These are phyloP conservation scores for Apophysomyces elegans DNA, from an alignment of 371 early-diverging fungal species.

Conservation along the genomic window DNA sequence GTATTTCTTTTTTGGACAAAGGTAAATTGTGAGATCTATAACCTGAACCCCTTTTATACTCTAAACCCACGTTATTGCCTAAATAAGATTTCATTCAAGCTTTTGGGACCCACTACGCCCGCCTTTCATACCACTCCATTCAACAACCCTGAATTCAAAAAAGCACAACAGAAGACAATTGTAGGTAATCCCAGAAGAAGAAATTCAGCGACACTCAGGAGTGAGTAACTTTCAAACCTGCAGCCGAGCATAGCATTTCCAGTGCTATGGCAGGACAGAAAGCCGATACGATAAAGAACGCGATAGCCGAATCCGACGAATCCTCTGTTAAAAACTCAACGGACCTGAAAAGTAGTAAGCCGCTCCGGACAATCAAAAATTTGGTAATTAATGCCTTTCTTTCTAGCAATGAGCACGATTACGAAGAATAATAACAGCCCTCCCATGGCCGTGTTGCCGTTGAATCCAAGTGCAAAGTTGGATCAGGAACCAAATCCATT, in stretches of 20 bases:
- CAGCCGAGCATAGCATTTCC: slow-evolving; percentile 1
- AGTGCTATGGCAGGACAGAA: slow-evolving; percentile 8
- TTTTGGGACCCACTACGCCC: neutral
- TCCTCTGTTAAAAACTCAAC: slow-evolving; percentile 9
- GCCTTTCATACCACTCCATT: neutral
- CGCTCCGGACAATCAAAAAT: neutral
- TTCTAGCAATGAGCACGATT: neutral
- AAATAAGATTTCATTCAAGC: slow-evolving; percentile 1
- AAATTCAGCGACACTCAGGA: too few relatives aligned
- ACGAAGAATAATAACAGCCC: slow-evolving; percentile 23
- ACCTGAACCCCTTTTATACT: neutral
- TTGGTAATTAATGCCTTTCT: neutral
- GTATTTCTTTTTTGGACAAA: neutral
- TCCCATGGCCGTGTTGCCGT: slow-evolving; percentile 43
- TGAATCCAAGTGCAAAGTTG: slow-evolving; percentile 60
- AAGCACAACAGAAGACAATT: neutral
- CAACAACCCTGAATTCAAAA: slow-evolving; percentile 2
- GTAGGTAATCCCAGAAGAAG: neutral
- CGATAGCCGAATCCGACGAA: slow-evolving; percentile 5
- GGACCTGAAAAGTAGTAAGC: slow-evolving; percentile 2
- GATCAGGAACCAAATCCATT: slow-evolving; percentile 90
- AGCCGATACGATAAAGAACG: slow-evolving; percentile 3
- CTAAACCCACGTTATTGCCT: slow-evolving; percentile 6
- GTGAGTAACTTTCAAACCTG: too few relatives aligned
- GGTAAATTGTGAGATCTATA: slow-evolving; percentile 1